Conservation (phyloP, 2,329 filamentous ascomycete genomes). For the Nemania sp. region DNA sequence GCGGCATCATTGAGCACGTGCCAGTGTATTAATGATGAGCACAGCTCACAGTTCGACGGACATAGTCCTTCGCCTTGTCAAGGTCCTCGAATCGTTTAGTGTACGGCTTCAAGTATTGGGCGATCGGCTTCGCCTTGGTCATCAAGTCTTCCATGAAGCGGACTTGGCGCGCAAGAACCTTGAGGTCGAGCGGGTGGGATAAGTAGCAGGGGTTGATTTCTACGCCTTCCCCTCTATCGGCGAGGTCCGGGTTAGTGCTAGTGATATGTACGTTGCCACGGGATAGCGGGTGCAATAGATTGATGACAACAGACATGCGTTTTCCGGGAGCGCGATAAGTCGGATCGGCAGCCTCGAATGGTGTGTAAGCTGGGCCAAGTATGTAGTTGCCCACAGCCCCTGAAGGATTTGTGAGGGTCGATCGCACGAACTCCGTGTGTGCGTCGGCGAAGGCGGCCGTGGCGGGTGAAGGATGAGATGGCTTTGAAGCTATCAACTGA, state of each 20-base stretch:
- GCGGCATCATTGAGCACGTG: conserved; percentile 14
- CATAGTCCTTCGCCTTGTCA: conserved; percentile 21
- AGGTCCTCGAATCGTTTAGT: background rate
- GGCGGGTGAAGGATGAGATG: background rate
- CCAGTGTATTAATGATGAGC: too few relatives aligned
- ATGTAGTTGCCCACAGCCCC: conserved; percentile 33
- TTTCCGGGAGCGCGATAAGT: background rate
- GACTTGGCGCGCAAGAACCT: conserved; percentile 14
- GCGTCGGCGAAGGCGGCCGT: conserved; percentile 20
- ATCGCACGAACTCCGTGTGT: conserved; percentile 31
- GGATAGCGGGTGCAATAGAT: conserved; percentile 7
- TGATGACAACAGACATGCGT: background rate
- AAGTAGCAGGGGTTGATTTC: conserved; percentile 1
- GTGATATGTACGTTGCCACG: conserved; percentile 6
- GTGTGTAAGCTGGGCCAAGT: conserved; percentile 8
- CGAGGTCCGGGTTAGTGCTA: background rate
- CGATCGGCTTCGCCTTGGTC: background rate
- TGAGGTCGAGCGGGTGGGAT: background rate
- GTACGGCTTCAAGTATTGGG: background rate
- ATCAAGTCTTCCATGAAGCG: background rate
- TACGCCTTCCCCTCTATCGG: too few relatives aligned
- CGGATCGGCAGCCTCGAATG: background rate
- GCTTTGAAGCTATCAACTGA: background rate
- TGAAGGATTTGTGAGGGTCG: conserved; percentile 24
- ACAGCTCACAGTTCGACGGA: too few relatives aligned